A percentile compares a stretch with the other conserved stretches of the same genome.
phyloP scores from a whole-genome alignment of 2,329 filamentous ascomycete genomes.

The Calonectria multiphialidica region DNA sequence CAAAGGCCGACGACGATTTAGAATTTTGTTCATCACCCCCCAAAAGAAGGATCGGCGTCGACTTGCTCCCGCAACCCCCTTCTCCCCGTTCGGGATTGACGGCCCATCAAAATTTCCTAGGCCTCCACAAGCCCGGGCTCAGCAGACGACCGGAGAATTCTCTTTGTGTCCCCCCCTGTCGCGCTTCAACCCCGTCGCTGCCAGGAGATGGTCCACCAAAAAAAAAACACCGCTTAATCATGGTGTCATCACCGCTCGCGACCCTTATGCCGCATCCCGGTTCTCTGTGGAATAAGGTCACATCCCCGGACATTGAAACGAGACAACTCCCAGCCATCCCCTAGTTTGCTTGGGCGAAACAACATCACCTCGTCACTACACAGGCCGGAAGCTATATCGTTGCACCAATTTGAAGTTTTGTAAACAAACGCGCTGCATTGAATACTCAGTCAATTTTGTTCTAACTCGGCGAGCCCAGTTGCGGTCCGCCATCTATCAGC shows the following conservation, averaged over 20 bases:
- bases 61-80: neutral
- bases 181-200: neutral
- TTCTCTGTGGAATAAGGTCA: neutral
- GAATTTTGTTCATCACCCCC: neutral
- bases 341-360: neutral
- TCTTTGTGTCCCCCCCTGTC: neutral
- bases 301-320: conserved; percentile 20
- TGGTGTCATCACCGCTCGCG: neutral
- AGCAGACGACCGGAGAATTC: neutral
- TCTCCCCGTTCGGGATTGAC: neutral
- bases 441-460: neutral
- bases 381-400: neutral
- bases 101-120: conserved; percentile 1
- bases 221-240: neutral
- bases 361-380: neutral
- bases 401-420: too few species aligned
- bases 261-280: neutral
- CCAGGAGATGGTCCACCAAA: neutral
- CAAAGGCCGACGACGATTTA: neutral
- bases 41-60: neutral
- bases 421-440: neutral
- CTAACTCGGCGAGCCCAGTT: neutral
- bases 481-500: conserved; percentile 13
- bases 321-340: neutral
- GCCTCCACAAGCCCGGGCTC: neutral